Percentiles rank a stretch among this genome's conserved stretches.
These are phyloP conservation scores for Petasospora fabianii DNA, from an alignment of 1,139 yeast genomes.

Conservation along the genomic window DNA sequence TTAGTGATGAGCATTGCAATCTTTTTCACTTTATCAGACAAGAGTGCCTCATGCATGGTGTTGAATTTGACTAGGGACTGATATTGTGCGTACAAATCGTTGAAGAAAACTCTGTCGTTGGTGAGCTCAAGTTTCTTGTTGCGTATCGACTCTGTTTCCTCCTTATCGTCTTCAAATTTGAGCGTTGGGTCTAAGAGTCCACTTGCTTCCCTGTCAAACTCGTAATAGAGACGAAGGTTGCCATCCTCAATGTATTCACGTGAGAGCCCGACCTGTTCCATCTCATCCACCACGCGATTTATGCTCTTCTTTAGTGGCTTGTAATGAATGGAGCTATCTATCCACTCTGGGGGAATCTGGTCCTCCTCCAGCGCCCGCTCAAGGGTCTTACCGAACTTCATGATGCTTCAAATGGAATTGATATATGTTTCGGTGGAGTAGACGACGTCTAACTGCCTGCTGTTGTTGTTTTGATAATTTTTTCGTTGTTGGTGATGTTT, in stretches of 20 bases:
- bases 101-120: slow-evolving; percentile 22
- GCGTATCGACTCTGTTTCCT: slow-evolving; percentile 11
- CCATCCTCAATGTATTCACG: slow-evolving; percentile 41
- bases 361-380: slow-evolving; percentile 60
- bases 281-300: slow-evolving; percentile 57
- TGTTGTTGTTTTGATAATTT: neutral
- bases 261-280: slow-evolving; percentile 47
- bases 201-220: slow-evolving; percentile 23
- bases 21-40: slow-evolving; percentile 34
- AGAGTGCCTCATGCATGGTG: slow-evolving; percentile 11
- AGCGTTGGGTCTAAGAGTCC: slow-evolving; percentile 33
- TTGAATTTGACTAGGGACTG: slow-evolving; percentile 16
- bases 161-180: slow-evolving; percentile 31
- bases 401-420: too few species aligned
- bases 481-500: neutral
- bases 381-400: slow-evolving; percentile 72
- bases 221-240: slow-evolving; percentile 34
- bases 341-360: slow-evolving; percentile 66
- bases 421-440: too few species aligned
- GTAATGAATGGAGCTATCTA: slow-evolving; percentile 65
- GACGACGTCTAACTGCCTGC: too few species aligned
- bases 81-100: slow-evolving; percentile 21
- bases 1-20: slow-evolving; percentile 61
- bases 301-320: slow-evolving; percentile 67
- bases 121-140: slow-evolving; percentile 8